Evolutionary conservation across 2,329 filamentous ascomycete species (phyloP), one percentile per base, ranked within the genome.

Genomic region (Pseudocercospora cruenta): DNA sequence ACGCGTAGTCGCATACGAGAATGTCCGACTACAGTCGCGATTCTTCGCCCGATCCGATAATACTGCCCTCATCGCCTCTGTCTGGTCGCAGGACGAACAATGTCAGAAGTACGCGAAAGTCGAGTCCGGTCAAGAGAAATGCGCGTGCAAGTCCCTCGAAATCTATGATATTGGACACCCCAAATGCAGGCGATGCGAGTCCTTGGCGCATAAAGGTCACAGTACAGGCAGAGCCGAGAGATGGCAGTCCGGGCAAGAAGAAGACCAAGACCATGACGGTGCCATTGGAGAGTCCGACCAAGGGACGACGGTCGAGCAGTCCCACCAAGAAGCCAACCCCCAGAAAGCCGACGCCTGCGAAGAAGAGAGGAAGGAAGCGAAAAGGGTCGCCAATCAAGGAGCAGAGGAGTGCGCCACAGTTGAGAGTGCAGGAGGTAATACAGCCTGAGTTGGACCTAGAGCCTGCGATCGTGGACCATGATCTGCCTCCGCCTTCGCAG

Each of bases 131-230:
- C 28, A 54, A 21, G 64, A 62, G 36, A 57, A 67, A 21, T 47
- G 60, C 19, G 49, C 69, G 69, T 63, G 58, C 77, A 10, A 78
- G 77, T 28, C 82, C 82, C 1, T 74, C 78, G 54, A 84, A 83
- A 65, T 81, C 81, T 0, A 79, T 84, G 72, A 72, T 82, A 49
- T 67, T 84, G 69, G 79, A 79, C 66, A 81, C 81, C 7, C 79
- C 78, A 19, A 71, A 76, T 14, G 71, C 73, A 12, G 74, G 73
- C 16, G 77, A 75, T 61, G 76, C 75, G 31, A 83, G 80, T 69
- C 82, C 82, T 21, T 83, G 81, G 81, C 78, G 79, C 64, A 82
- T 84, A 73, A 82, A 81, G 63, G 82, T 84, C 62, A 84, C 82
- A 1, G 82, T 84, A 9, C 75, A 84, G 69, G 81, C 82, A 14